Conservation (phyloP, 2,329 filamentous ascomycete genomes). For the Tolypocladium amazonense region DNA sequence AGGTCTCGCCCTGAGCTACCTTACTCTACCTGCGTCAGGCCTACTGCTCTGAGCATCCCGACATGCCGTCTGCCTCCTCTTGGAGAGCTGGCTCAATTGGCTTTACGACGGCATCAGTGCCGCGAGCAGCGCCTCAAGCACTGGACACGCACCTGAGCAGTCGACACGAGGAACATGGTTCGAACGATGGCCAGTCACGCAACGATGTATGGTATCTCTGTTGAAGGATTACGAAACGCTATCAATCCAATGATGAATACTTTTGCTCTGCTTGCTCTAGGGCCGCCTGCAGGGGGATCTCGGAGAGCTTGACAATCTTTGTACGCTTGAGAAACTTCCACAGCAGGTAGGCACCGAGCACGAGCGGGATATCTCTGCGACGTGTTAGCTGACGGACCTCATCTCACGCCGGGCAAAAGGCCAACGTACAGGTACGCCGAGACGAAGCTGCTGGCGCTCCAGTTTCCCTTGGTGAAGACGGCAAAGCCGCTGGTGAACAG, state of each 20-base stretch:
- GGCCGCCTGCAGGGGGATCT: slow-evolving; percentile 41
- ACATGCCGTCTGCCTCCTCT: too few species aligned
- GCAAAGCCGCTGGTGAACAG: slow-evolving; percentile 60
- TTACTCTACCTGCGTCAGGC: too few species aligned
- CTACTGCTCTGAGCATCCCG: too few species aligned
- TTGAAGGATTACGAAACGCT: background rate
- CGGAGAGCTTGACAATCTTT: slow-evolving; percentile 36
- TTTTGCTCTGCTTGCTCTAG: slow-evolving; percentile 33
- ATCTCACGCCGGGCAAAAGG: background rate
- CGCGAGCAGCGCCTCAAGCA: too few species aligned
- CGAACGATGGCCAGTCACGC: too few species aligned
- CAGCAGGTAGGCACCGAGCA: slow-evolving; percentile 42
- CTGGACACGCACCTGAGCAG: too few species aligned
- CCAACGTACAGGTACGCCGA: slow-evolving; percentile 49
- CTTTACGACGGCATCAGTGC: too few species aligned
- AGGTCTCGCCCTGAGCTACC: too few species aligned
- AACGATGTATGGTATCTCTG: background rate
- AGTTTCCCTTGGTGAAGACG: slow-evolving; percentile 49
- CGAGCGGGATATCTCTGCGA: slow-evolving; percentile 47
- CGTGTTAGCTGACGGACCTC: slow-evolving; percentile 5
- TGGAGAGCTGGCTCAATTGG: too few species aligned
- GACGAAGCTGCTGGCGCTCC: slow-evolving; percentile 45
- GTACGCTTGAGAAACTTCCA: slow-evolving; percentile 61
- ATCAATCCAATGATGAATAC: slow-evolving; percentile 4
- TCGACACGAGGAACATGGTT: too few species aligned